Evolutionary conservation across 495 filamentous ascomycete genomes (phyloP).

Genomic region (Penicillium simplicissimum): DNA sequence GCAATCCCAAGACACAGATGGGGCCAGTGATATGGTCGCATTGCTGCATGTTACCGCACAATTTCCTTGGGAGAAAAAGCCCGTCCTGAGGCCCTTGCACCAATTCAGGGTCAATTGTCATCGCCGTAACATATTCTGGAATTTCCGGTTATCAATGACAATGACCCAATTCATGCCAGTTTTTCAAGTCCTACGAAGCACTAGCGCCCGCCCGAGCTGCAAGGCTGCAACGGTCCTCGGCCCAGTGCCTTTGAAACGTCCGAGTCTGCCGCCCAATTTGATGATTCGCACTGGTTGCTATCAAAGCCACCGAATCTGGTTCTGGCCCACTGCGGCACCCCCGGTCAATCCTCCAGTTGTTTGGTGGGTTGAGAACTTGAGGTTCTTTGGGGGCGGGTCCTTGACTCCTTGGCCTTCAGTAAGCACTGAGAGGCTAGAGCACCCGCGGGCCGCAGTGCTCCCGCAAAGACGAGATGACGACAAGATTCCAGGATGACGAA

Average conservation of each 20-base stretch:
- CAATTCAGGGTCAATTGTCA: background rate
- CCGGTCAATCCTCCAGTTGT: background rate
- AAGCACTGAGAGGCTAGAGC: background rate
- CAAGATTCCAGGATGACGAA: conserved; percentile 1
- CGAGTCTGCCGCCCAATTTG: background rate
- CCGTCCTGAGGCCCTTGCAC: background rate
- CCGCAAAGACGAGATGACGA: background rate
- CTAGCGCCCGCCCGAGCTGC: background rate
- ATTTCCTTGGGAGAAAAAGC: background rate
- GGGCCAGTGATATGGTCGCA: conserved; percentile 16
- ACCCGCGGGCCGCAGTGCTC: background rate
- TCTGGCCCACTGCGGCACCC: conserved; percentile 1
- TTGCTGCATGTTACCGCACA: conserved; percentile 24
- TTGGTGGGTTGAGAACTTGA: background rate
- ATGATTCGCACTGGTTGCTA: background rate
- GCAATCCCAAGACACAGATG: conserved; percentile 2
- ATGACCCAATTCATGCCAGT: too few relatives aligned
- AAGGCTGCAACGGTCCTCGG: background rate
- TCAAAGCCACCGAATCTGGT: background rate
- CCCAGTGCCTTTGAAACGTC: conserved; percentile 2
- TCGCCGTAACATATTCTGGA: too few relatives aligned
- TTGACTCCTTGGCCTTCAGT: background rate
- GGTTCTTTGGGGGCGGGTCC: background rate
- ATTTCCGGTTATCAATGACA: too few relatives aligned
- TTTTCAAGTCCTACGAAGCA: background rate